Evolutionary conservation across 73 alveolate genomes (phyloP).

Genomic region (Symbiodinium natans): DNA sequence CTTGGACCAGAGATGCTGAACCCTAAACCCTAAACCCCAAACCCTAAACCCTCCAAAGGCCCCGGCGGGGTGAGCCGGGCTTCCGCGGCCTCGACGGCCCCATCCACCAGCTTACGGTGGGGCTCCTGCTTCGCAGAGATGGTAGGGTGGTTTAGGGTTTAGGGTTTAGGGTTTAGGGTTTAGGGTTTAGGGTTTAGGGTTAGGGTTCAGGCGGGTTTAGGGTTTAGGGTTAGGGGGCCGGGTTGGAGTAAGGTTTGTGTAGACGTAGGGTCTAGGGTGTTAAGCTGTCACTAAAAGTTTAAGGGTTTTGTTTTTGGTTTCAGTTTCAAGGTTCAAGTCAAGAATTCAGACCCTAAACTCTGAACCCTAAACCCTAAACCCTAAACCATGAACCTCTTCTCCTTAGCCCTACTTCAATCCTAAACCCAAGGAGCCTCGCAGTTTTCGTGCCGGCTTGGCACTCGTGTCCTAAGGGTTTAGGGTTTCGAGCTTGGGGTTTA

Average conservation of each 20-base stretch:
- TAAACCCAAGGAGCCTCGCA: too few species aligned
- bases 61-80: conserved; percentile 32
- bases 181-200: neutral
- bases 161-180: neutral
- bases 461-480: too few species aligned
- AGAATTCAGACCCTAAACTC: too few species aligned
- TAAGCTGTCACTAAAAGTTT: too few species aligned
- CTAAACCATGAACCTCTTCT: neutral
- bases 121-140: conserved; percentile 12
- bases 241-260: neutral
- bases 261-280: too few species aligned
- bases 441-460: too few species aligned
- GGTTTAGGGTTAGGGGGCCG: neutral
- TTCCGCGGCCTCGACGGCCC: conserved; percentile 71
- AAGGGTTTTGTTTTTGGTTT: too few species aligned
- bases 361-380: neutral
- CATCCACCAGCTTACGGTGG: conserved; percentile 50
- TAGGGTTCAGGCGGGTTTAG: neutral
- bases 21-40: too few species aligned
- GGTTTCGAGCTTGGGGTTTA: too few species aligned
- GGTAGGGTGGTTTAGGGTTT: neutral
- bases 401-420: too few species aligned
- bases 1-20: too few species aligned
- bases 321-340: too few species aligned
- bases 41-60: neutral